Evolutionary conservation across 2,329 filamentous ascomycete genomes (phyloP).

Genomic region (Apiospora malaysiana): DNA sequence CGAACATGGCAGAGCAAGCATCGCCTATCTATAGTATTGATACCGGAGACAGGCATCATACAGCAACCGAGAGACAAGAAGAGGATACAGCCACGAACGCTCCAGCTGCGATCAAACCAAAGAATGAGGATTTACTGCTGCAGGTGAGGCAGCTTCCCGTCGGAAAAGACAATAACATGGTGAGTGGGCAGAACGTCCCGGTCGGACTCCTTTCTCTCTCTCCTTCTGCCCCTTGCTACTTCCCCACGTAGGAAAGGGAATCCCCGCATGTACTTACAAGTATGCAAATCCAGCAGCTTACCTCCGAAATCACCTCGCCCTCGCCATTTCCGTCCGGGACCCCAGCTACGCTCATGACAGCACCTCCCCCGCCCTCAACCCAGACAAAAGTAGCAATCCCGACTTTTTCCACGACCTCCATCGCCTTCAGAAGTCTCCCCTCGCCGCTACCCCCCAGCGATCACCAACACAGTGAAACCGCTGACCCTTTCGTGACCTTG

Average conservation of each 20-base stretch:
- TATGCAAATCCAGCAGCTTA: not conserved
- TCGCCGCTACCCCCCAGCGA: too few species aligned
- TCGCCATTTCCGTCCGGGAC: not conserved
- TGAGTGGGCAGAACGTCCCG: not conserved
- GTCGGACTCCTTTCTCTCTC: too few species aligned
- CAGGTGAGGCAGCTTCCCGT: not conserved
- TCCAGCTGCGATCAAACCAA: not conserved
- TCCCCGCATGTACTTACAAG: not conserved
- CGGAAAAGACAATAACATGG: not conserved
- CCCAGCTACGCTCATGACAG: not conserved
- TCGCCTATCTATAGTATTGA: not conserved
- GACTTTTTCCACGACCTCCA: not conserved
- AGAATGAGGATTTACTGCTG: too few species aligned
- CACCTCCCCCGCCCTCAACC: not conserved
- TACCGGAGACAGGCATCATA: fast-evolving
- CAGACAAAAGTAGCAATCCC: not conserved
- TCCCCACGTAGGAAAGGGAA: not conserved
- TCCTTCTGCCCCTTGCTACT: not conserved
- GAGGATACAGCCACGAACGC: not conserved
- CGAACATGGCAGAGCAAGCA: not conserved
- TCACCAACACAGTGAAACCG: too few species aligned
- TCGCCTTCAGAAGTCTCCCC: not conserved
- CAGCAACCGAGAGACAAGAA: not conserved
- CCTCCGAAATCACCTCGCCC: conserved; percentile 16
- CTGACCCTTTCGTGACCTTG: too few species aligned